A percentile compares a stretch with the other conserved stretches of the same genome.
Evolutionary conservation across 306 rosid genomes (phyloP).

Genomic region (Fragaria vesca): DNA sequence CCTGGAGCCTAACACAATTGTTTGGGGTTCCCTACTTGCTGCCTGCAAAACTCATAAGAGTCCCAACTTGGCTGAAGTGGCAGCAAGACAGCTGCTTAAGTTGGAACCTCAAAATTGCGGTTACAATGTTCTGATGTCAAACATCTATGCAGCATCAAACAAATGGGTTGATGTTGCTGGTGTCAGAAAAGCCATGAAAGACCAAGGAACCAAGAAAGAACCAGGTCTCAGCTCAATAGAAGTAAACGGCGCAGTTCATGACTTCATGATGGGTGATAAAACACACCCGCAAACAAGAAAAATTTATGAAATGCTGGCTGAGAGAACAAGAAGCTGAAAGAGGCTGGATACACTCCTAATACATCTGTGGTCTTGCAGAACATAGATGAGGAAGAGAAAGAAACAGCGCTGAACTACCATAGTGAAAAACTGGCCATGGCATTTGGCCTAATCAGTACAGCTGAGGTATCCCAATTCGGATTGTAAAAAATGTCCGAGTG

Average conservation of each 20-base stretch:
- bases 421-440: conserved; percentile 75
- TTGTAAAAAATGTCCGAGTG: conserved; percentile 60
- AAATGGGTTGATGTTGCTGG: conserved; percentile 59
- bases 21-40: conserved; percentile 62
- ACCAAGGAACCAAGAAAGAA: conserved; percentile 50
- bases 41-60: conserved; percentile 56
- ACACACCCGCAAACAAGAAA: conserved; percentile 39
- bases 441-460: conserved; percentile 59
- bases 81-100: conserved; percentile 49
- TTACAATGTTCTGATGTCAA: conserved; percentile 57
- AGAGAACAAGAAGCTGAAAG: conserved; percentile 49
- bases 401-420: conserved; percentile 45
- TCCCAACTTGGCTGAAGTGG: conserved; percentile 51
- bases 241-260: conserved; percentile 55
- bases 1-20: conserved; percentile 45
- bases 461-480: conserved; percentile 47
- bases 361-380: conserved; percentile 46
- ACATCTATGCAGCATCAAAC: conserved; percentile 55
- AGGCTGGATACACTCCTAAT: conserved; percentile 51
- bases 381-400: conserved; percentile 59
- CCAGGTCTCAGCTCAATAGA: conserved; percentile 62
- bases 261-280: conserved; percentile 57
- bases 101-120: conserved; percentile 55
- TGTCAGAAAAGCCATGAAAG: conserved; percentile 47
- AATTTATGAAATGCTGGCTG: conserved; percentile 50